Evolutionary conservation across 2,329 filamentous ascomycete species (phyloP), one percentile per base, ranked within the genome.

Genomic region (Cercospora citrullina): DNA sequence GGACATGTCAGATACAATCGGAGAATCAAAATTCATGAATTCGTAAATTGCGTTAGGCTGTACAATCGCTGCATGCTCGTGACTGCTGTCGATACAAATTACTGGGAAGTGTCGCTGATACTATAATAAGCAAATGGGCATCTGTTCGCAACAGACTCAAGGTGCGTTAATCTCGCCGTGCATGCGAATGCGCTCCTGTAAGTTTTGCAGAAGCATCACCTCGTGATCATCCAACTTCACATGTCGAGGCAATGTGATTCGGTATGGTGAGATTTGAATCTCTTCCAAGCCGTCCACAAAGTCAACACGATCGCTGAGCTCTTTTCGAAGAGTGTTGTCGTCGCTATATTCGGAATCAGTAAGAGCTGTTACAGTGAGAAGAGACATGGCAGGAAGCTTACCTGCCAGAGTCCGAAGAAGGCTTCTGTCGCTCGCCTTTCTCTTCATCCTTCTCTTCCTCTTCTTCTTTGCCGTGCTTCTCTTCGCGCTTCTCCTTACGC

Each of bases 181-280:
- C 63, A 28, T 69, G 21, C 73, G 68, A 31, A 83, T 60, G 39
- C 78, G 74, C 23, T 74, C 68, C 69, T 76, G 76, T 53, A 83
- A 68, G 5, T 69, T 73, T 64, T 80, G 75, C 62, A 83, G 51
- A 23, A 82, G n/a, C 58, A 72, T 69, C 8, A 72, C 69, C 61
- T 82, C 80, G 42, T 80, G 77, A 9, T 69, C 63, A 18, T 77
- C 79, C 60, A 82, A 66, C 18, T 74, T 70, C 23, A 82, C 66
- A 30, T 78, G 72, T 23, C 76, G 72, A 30, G 81, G 81, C 21
- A 82, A 53, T 16, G 72, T 63, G 3, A 82, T 74, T 30, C 73
- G 66, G 1, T 75, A 70, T 5, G 76, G 71, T 1, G 72, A 75
- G 18, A 82, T 77, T 23, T 75, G 72, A 30, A 81, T 77, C 18